A percentile compares a stretch with the other conserved stretches of the same genome.
Evolutionary conservation across 1,284 basidiomycete species (phyloP).

Genomic region (Cutaneotrichosporon sp.): DNA sequence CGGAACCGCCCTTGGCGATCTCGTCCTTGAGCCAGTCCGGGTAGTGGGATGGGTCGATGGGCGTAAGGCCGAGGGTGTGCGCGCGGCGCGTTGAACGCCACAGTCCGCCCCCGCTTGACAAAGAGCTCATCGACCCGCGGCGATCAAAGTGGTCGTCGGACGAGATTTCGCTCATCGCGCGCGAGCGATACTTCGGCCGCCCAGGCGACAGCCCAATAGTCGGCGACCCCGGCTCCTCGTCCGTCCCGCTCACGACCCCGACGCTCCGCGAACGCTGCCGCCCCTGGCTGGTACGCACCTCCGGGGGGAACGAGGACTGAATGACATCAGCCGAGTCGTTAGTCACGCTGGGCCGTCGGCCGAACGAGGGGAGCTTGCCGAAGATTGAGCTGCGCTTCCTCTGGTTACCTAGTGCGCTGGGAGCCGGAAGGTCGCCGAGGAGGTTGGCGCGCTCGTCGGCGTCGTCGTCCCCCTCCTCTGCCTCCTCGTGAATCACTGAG

Average conservation of each 20-base stretch:
- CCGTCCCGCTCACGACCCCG: not conserved
- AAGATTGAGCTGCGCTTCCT: constrained; percentile 22
- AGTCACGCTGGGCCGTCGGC: constrained; percentile 9
- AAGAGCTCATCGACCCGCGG: constrained; percentile 39
- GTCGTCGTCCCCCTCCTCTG: constrained; percentile 54
- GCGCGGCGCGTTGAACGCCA: constrained; percentile 6
- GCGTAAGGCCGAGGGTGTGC: constrained; percentile 19
- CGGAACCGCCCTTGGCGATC: constrained; percentile 2
- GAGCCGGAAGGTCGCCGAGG: constrained; percentile 4
- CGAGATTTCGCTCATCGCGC: constrained; percentile 27
- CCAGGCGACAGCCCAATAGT: constrained; percentile 10
- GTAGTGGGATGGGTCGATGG: constrained; percentile 33
- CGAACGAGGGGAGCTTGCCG: constrained; percentile 15
- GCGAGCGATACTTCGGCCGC: constrained; percentile 13
- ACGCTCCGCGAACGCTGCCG: constrained; percentile 18
- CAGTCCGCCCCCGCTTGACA: constrained; percentile 24
- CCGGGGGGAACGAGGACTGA: constrained; percentile 36
- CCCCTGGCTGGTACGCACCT: constrained; percentile 11
- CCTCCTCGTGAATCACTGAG: constrained; percentile 52
- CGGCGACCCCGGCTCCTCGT: not conserved
- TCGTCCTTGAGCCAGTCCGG: constrained; percentile 29
- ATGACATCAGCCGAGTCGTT: constrained; percentile 41
- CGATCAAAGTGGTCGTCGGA: constrained; percentile 27
- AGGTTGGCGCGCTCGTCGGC: constrained; percentile 51
- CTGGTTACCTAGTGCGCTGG: constrained; percentile 11